Conservation (phyloP, 2,329 filamentous ascomycete species). For the Pseudogymnoascus sp. region DNA sequence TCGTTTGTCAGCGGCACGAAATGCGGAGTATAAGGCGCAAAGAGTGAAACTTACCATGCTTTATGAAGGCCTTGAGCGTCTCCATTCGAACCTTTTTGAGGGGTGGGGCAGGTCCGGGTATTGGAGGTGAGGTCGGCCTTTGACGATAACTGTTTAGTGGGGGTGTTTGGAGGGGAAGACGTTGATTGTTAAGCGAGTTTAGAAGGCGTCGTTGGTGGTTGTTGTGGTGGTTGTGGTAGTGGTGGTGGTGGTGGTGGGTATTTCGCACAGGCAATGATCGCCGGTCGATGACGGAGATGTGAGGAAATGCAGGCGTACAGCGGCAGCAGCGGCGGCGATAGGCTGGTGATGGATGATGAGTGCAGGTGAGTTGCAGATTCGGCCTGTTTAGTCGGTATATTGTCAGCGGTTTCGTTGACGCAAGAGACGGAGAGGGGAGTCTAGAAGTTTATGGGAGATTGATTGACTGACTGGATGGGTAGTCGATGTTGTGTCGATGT, state of each 20-base stretch:
- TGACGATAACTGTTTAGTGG: constrained; percentile 2
- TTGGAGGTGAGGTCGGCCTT: not conserved
- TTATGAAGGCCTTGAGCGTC: constrained; percentile 10
- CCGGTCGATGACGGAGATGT: constrained; percentile 4
- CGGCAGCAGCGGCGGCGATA: not conserved
- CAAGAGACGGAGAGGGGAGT: not conserved
- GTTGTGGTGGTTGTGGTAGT: not conserved
- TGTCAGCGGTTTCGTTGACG: not conserved
- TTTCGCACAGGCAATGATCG: constrained; percentile 2
- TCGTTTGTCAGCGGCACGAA: not conserved
- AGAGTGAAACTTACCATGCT: constrained; percentile 2
- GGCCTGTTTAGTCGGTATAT: not conserved
- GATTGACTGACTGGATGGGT: not conserved
- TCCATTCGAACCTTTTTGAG: constrained; percentile 6
- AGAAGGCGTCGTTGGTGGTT: not conserved
- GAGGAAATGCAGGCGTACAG: not conserved
- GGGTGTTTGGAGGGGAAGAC: not conserved
- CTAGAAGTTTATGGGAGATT: not conserved
- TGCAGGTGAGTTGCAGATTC: not conserved
- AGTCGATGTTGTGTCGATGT: not conserved
- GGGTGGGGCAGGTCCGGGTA: not conserved
- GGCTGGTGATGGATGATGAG: not conserved
- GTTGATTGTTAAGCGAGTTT: not conserved
- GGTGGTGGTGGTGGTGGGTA: not conserved
- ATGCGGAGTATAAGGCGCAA: not conserved